Evolutionary conservation across 768 basidiomycete species (phyloP), one percentile per base, ranked within the genome.

Genomic region (Tylopilus sp.): DNA sequence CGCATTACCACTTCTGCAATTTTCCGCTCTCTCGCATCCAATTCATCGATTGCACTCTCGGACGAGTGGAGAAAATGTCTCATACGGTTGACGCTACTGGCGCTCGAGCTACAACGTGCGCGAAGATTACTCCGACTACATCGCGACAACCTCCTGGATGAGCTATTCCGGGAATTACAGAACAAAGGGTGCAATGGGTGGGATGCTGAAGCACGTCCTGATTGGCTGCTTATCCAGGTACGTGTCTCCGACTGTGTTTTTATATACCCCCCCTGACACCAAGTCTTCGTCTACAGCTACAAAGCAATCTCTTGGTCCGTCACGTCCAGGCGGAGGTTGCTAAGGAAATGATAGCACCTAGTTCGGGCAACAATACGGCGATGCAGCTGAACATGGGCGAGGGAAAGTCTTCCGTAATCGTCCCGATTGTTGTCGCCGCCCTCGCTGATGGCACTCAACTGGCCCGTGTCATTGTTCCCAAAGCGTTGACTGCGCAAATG

Each of bases 341-440:
- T 2, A 42, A 57, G 3, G 71, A 78, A 40, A 80, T 81, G 80
- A 75, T 78, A 22, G 44, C 58, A 0, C 79, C 81, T 0, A 48
- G 47, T 1, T 69, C 62, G 0, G 50, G 52, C 4, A 15, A 52
- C 11, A 81, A 75, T 44, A 72, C 73, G 0, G 60, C 69, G 7
- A 64, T 76, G 23, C 80, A 81, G 40, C 72, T 81, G n/a, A 79
- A 81, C 47, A 82, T 81, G 80, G 80, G 80, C 4, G 80, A 81
- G 48, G 80, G 80, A n/a, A 36, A 81, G 52, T 71, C 73, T 4
- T 73, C 71, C 0, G 73, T 72, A 1, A 73, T 81, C 18, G 69
- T 81, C 3, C 80, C 81, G 1, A 63, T 79, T 25, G 64, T 72
- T 1, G 64, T 70, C 0, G 57, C 69, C 4, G 57, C 60, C 4